phyloP scores from a whole-genome alignment of 768 basidiomycete genomes.

The Lactarius quietus region DNA sequence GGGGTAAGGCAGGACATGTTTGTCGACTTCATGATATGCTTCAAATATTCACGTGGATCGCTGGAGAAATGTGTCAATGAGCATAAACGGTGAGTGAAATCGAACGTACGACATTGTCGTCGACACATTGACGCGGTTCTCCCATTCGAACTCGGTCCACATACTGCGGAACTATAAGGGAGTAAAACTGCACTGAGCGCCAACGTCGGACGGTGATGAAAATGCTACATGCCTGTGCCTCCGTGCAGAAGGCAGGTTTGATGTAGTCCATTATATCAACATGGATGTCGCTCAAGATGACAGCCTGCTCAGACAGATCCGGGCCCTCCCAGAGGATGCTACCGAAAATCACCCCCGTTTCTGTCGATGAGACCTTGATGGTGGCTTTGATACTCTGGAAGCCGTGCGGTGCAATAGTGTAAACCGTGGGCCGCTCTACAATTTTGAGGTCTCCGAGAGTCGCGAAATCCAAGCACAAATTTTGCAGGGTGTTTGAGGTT shows the following conservation, averaged over 20 bases:
- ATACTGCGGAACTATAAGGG: constrained; percentile 79
- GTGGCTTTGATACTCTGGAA: constrained; percentile 99
- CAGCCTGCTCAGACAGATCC: constrained; percentile 82
- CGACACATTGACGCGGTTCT: constrained; percentile 95
- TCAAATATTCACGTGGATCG: constrained; percentile 84
- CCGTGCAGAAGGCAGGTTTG: constrained; percentile 92
- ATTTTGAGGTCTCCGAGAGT: constrained; percentile 96
- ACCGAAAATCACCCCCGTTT: constrained; percentile 98
- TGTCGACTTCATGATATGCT: constrained; percentile 93
- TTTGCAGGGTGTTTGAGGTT: constrained; percentile 89
- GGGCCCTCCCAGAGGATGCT: constrained; percentile 96
- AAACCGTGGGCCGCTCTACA: constrained; percentile 90
- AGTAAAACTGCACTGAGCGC: constrained; percentile 1
- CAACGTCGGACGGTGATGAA: background rate
- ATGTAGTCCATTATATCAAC: constrained; percentile 99
- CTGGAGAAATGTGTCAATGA: constrained; percentile 36
- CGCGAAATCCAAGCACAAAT: constrained; percentile 95
- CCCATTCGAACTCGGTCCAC: constrained; percentile 99
- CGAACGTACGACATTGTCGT: constrained; percentile 70
- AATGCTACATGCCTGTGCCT: constrained; percentile 70
- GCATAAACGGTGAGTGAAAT: background rate
- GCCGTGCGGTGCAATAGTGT: constrained; percentile 91
- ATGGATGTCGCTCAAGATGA: constrained; percentile 95
- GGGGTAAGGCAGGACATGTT: constrained; percentile 97
- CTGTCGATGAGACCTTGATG: constrained; percentile 97